Percentiles rank a stretch among this genome's conserved stretches.
These are phyloP conservation scores for Aspergillus neotritici DNA, from an alignment of 2,329 filamentous ascomycete species.

Conservation along the genomic window DNA sequence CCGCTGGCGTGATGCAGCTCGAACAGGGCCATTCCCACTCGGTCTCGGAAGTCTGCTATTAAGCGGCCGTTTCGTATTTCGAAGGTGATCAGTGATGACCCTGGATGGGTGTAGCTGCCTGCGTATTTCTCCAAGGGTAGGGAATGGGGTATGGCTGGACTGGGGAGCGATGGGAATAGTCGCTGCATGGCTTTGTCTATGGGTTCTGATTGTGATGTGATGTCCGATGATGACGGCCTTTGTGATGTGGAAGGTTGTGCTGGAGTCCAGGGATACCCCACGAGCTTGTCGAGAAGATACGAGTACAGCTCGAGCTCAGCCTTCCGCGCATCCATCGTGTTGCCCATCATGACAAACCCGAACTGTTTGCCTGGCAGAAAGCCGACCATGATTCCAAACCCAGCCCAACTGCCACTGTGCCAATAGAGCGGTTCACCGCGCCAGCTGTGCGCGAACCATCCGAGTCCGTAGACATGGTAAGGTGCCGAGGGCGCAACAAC, in stretches of 20 bases:
- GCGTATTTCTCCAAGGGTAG: conserved; percentile 13
- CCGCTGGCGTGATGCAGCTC: conserved; percentile 14
- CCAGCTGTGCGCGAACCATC: conserved; percentile 20
- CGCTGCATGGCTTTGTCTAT: conserved; percentile 2
- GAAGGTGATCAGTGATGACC: conserved; percentile 6
- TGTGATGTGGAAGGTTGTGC: background rate
- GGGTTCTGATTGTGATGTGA: background rate
- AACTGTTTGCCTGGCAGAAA: conserved; percentile 19
- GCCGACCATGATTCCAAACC: conserved; percentile 19
- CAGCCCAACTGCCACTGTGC: conserved; percentile 20
- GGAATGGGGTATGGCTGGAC: conserved; percentile 6
- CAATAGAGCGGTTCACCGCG: conserved; percentile 16
- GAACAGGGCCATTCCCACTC: conserved; percentile 2
- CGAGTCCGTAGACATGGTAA: conserved; percentile 18
- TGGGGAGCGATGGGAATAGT: conserved; percentile 11
- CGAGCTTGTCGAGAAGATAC: conserved; percentile 11
- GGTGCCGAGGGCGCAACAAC: conserved; percentile 8
- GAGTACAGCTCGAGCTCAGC: conserved; percentile 11
- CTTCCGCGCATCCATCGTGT: conserved; percentile 9
- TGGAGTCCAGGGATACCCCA: conserved; percentile 7
- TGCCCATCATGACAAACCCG: conserved; percentile 22
- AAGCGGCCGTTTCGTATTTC: conserved; percentile 1
- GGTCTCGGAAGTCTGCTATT: conserved; percentile 11
- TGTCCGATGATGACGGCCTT: conserved; percentile 4
- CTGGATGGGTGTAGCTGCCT: conserved; percentile 13